phyloP scores from a whole-genome alignment of 345 rosid species.

The Noccaea caerulescens region DNA sequence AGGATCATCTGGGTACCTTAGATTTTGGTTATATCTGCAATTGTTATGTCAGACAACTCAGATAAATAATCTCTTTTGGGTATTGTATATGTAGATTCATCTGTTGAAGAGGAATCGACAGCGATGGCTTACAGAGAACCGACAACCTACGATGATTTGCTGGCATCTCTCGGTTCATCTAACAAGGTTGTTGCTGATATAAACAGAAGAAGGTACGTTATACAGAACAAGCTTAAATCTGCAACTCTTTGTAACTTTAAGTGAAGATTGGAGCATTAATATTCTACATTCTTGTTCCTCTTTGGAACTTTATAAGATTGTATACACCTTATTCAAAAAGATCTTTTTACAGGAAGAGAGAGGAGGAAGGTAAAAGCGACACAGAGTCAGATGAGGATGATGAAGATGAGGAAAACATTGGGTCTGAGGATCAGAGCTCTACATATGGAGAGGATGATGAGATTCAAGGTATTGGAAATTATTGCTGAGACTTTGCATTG shows the following conservation, averaged over 20 bases:
- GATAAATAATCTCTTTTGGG: background rate
- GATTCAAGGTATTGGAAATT: slow-evolving; percentile 39
- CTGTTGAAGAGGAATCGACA: slow-evolving; percentile 44
- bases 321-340: background rate
- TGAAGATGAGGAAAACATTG: slow-evolving; percentile 55
- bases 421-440: slow-evolving; percentile 45
- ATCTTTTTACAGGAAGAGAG: slow-evolving; percentile 51
- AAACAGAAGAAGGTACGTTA: slow-evolving; percentile 56
- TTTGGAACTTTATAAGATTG: background rate
- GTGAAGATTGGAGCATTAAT: background rate
- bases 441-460: slow-evolving; percentile 48
- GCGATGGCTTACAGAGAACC: slow-evolving; percentile 50
- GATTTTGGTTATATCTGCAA: background rate
- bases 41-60: background rate
- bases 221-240: background rate
- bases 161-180: slow-evolving; percentile 55
- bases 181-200: slow-evolving; percentile 54
- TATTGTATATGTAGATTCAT: slow-evolving; percentile 37
- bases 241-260: background rate
- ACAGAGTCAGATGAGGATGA: slow-evolving; percentile 56
- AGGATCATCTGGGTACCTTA: slow-evolving; percentile 46
- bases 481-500: slow-evolving; percentile 8
- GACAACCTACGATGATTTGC: slow-evolving; percentile 52
- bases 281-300: background rate
- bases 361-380: slow-evolving; percentile 61